phyloP scores from a whole-genome alignment of 2,329 filamentous ascomycete genomes.

The Microsporum audouinii region DNA sequence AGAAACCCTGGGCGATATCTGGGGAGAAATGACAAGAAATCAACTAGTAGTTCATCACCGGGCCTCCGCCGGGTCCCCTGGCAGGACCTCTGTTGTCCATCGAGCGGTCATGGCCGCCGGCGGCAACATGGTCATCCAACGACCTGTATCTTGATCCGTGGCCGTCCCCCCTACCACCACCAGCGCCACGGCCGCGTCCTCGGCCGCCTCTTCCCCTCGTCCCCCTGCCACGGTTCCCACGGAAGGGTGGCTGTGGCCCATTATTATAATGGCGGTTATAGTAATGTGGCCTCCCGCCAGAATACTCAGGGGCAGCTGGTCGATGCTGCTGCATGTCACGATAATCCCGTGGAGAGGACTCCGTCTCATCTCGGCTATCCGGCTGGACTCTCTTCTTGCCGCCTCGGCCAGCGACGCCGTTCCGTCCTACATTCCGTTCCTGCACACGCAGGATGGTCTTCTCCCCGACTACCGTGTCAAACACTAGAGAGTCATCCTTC shows the following conservation, averaged over 20 bases:
- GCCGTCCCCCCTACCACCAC: constrained; percentile 33
- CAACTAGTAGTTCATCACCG: constrained; percentile 32
- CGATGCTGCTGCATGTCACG: constrained; percentile 18
- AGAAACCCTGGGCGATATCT: not conserved
- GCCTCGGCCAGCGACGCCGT: not conserved
- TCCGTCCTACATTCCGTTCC: constrained; percentile 40
- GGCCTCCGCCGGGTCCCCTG: constrained; percentile 18
- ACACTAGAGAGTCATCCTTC: constrained; percentile 57
- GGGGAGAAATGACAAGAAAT: not conserved
- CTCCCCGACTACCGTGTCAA: constrained; percentile 77
- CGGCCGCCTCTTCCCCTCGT: constrained; percentile 35
- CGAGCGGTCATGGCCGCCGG: constrained; percentile 22
- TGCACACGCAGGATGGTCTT: constrained; percentile 76
- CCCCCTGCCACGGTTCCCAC: constrained; percentile 29
- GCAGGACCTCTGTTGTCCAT: constrained; percentile 21
- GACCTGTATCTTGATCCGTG: constrained; percentile 51
- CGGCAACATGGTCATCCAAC: constrained; percentile 46
- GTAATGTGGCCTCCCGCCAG: constrained; percentile 16
- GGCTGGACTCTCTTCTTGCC: constrained; percentile 48
- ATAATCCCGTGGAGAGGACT: constrained; percentile 19
- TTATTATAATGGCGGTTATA: constrained; percentile 28
- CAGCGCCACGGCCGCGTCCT: constrained; percentile 31
- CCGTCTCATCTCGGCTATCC: constrained; percentile 44
- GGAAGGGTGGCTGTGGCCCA: constrained; percentile 11
- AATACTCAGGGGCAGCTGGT: constrained; percentile 20